Evolutionary conservation across 2,329 filamentous ascomycete species (phyloP).

Genomic region (Penicillium glabrum): DNA sequence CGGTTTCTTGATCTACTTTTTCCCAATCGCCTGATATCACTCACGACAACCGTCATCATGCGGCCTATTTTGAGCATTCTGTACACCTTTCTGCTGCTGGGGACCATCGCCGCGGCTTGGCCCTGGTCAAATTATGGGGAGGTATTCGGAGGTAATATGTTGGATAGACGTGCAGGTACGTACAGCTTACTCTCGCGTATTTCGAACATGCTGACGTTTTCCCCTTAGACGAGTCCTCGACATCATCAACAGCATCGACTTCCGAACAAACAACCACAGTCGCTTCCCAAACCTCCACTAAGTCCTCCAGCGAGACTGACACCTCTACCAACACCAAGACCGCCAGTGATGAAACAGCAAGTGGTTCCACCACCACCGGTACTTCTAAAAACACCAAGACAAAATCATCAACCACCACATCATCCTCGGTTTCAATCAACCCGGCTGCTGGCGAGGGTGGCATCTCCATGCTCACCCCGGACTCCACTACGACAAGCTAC

Average conservation of each 20-base stretch:
- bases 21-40: background rate
- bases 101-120: constrained; percentile 32
- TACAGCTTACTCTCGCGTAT: background rate
- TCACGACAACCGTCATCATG: constrained; percentile 27
- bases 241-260: constrained; percentile 21
- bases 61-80: constrained; percentile 34
- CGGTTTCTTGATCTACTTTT: constrained; percentile 1
- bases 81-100: constrained; percentile 34
- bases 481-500: constrained; percentile 52
- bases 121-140: constrained; percentile 18
- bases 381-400: constrained; percentile 21
- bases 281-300: constrained; percentile 10
- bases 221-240: constrained; percentile 14
- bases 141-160: constrained; percentile 17
- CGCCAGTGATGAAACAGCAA: constrained; percentile 14
- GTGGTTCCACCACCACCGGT: constrained; percentile 15
- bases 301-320: constrained; percentile 17
- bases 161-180: constrained; percentile 30
- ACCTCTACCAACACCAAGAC: constrained; percentile 17
- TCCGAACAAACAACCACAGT: constrained; percentile 15
- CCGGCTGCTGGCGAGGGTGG: constrained; percentile 58
- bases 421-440: constrained; percentile 49
- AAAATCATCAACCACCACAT: constrained; percentile 22
- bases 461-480: constrained; percentile 62
- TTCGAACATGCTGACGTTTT: constrained; percentile 3